Conservation (phyloP, 2,329 filamentous ascomycete species). For the Chrysoporthe deuterocubensis region DNA sequence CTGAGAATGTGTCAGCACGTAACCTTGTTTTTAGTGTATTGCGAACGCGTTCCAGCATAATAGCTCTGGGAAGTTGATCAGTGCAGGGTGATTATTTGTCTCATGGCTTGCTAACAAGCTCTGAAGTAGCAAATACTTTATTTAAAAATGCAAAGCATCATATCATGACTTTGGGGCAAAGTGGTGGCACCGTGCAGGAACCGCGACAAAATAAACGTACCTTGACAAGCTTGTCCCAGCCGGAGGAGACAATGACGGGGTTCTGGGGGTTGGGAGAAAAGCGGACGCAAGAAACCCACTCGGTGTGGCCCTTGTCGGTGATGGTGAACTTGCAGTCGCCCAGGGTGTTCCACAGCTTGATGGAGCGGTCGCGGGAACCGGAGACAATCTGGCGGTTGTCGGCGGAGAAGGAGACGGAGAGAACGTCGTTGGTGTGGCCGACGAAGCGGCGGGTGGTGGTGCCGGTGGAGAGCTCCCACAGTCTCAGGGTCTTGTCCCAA, state of each 20-base stretch:
- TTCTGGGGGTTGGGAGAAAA: slow-evolving; percentile 99
- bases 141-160: slow-evolving; percentile 84
- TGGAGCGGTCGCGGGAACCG: slow-evolving; percentile 95
- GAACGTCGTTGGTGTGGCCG: slow-evolving; percentile 98
- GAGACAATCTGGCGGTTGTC: slow-evolving; percentile 99
- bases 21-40: background rate
- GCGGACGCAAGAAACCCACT: slow-evolving; percentile 99
- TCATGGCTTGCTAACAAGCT: slow-evolving; percentile 88
- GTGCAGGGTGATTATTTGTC: slow-evolving; percentile 92
- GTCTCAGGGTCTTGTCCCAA: slow-evolving; percentile 99
- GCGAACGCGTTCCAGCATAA: background rate
- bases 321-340: slow-evolving; percentile 99
- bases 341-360: slow-evolving; percentile 99
- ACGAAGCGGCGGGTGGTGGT: slow-evolving; percentile 98
- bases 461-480: slow-evolving; percentile 98
- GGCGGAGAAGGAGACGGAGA: slow-evolving; percentile 99
- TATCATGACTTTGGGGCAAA: slow-evolving; percentile 51
- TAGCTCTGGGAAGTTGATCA: slow-evolving; percentile 58
- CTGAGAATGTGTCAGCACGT: slow-evolving; percentile 53
- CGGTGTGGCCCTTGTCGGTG: slow-evolving; percentile 99
- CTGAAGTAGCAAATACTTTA: slow-evolving; percentile 99
- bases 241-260: slow-evolving; percentile 97
- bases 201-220: slow-evolving; percentile 60
- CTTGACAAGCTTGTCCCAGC: slow-evolving; percentile 99
- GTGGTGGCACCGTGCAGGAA: slow-evolving; percentile 22